phyloP scores from a whole-genome alignment of 192 early-diverging fungal species.

The Coemansia sp. region DNA sequence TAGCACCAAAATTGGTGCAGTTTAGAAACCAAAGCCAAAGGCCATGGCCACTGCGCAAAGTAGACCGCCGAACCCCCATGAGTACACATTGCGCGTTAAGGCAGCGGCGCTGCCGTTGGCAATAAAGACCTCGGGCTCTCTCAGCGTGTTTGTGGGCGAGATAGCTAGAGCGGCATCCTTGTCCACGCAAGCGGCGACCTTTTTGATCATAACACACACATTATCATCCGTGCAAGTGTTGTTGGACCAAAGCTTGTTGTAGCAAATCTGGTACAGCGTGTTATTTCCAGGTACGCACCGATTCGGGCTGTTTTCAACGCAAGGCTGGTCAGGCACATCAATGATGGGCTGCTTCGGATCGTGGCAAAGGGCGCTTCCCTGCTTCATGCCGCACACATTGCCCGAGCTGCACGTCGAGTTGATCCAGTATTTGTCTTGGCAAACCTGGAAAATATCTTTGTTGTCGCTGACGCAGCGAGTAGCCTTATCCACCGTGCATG shows the following conservation, averaged over 20 bases:
- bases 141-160: not conserved
- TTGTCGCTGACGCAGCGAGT: conserved; percentile 34
- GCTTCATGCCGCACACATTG: conserved; percentile 37
- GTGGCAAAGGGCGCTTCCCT: conserved; percentile 32
- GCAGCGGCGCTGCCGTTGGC: not conserved
- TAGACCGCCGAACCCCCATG: conserved; percentile 18
- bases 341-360: conserved; percentile 32
- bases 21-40: conserved; percentile 22
- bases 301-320: conserved; percentile 17
- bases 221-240: conserved; percentile 32
- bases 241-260: conserved; percentile 35
- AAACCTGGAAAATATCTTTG: conserved; percentile 34
- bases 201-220: conserved; percentile 28
- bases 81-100: conserved; percentile 3
- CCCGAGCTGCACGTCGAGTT: conserved; percentile 36
- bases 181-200: conserved; percentile 30
- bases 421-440: conserved; percentile 42
- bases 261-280: conserved; percentile 37
- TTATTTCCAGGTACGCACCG: conserved; percentile 24
- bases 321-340: conserved; percentile 41
- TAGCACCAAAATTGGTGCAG: not conserved
- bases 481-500: conserved; percentile 22
- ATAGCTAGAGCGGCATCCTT: conserved; percentile 13
- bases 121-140: conserved; percentile 4
- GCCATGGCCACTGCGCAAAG: conserved; percentile 11